phyloP scores from a whole-genome alignment of 2,329 filamentous ascomycete genomes.

The Aspergillus melleus region DNA sequence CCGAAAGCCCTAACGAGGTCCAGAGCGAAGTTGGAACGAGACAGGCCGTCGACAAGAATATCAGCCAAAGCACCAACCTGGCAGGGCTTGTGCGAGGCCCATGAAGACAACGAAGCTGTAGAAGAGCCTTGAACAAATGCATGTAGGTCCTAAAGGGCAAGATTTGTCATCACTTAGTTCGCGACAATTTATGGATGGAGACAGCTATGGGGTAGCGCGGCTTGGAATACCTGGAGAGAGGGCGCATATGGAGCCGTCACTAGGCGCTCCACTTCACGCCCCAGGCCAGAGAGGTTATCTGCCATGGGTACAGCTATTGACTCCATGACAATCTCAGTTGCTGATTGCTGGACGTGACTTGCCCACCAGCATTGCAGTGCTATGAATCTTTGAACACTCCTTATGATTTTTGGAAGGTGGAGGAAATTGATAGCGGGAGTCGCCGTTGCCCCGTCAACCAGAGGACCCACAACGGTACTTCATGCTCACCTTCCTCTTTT shows the following conservation, averaged over 20 bases:
- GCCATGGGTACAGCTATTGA: constrained; percentile 23
- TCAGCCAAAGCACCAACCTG: constrained; percentile 47
- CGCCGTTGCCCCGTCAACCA: constrained; percentile 24
- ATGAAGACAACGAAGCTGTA: constrained; percentile 41
- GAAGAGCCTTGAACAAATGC: constrained; percentile 30
- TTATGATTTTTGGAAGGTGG: not conserved
- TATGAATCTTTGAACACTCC: not conserved
- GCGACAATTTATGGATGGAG: not conserved
- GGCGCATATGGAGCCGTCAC: constrained; percentile 52
- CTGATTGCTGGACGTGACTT: not conserved
- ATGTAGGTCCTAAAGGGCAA: constrained; percentile 30
- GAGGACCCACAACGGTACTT: not conserved
- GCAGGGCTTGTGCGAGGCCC: constrained; percentile 52
- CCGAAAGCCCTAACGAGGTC: constrained; percentile 52
- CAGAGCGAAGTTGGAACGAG: constrained; percentile 53
- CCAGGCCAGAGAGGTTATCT: constrained; percentile 26
- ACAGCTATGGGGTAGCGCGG: constrained; percentile 1
- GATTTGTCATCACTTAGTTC: not conserved
- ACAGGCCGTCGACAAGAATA: constrained; percentile 51
- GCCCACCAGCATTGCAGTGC: not conserved
- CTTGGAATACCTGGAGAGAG: constrained; percentile 47
- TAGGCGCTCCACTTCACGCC: constrained; percentile 48
- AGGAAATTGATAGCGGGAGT: constrained; percentile 11
- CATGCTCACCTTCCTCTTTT: not conserved
- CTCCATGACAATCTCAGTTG: not conserved